Conservation (phyloP, 352 stramenopile species). For the Pythium chondricola region DNA sequence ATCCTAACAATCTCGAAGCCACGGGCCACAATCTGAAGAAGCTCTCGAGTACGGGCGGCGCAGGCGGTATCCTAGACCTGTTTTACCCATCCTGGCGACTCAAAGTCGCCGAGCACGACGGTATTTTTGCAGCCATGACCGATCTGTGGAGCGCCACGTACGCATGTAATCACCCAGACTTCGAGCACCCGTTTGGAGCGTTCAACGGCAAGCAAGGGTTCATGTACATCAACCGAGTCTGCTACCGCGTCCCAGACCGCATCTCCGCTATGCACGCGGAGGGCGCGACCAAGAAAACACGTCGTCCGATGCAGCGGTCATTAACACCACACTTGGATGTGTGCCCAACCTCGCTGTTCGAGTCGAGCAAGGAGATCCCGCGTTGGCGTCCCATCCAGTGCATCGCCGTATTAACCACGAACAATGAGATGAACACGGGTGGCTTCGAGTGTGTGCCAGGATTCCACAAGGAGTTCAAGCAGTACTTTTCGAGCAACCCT, state of each 20-base stretch:
- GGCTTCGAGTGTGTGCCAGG: conserved; percentile 83
- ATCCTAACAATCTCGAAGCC: conserved; percentile 52
- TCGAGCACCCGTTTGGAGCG: conserved; percentile 59
- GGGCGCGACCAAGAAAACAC: conserved; percentile 60
- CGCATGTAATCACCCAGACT: conserved; percentile 43
- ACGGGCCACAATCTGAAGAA: conserved; percentile 69
- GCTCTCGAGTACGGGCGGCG: conserved; percentile 83
- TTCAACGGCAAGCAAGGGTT: conserved; percentile 72
- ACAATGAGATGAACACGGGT: conserved; percentile 54
- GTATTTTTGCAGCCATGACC: conserved; percentile 75
- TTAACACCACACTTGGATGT: conserved; percentile 87
- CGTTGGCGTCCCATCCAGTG: conserved; percentile 87
- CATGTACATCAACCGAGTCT: conserved; percentile 87
- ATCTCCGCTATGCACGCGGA: conserved; percentile 54
- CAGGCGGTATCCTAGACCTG: conserved; percentile 83
- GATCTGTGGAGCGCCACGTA: conserved; percentile 82
- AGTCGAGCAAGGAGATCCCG: conserved; percentile 61
- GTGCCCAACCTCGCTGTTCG: conserved; percentile 68
- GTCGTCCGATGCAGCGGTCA: conserved; percentile 68
- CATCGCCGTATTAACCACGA: conserved; percentile 80
- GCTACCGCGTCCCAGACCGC: conserved; percentile 65
- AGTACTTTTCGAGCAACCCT: conserved; percentile 40
- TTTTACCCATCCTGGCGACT: conserved; percentile 89
- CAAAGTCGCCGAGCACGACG: conserved; percentile 55
- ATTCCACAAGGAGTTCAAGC: conserved; percentile 82